These are phyloP conservation scores for Clitopilus passeckerianus DNA, from an alignment of 768 basidiomycete genomes.

Conservation along the genomic window DNA sequence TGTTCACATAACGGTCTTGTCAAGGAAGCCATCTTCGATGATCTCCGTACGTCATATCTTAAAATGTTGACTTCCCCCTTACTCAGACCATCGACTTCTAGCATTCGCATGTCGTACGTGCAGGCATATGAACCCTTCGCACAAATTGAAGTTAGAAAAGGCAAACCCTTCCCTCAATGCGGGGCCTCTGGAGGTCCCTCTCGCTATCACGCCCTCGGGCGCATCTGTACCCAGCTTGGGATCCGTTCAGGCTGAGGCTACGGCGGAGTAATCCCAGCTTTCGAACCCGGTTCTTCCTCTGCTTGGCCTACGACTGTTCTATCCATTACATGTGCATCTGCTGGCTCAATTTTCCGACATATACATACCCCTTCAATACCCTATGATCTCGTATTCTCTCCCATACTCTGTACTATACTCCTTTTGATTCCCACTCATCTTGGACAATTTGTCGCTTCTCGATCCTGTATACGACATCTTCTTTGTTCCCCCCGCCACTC, in stretches of 20 bases:
- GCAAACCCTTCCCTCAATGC: not conserved
- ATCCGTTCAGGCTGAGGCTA: not conserved
- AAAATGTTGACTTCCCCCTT: not conserved
- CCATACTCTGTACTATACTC: not conserved
- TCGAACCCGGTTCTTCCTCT: not conserved
- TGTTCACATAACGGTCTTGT: not conserved
- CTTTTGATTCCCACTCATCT: too few relatives aligned
- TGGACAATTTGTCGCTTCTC: too few relatives aligned
- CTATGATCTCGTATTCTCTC: not conserved
- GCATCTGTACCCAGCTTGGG: not conserved
- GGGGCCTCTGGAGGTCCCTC: too few relatives aligned
- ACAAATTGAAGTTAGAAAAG: not conserved
- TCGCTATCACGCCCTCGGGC: too few relatives aligned
- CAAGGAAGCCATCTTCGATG: not conserved
- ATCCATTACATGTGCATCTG: not conserved
- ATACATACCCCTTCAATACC: not conserved
- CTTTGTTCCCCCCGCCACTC: too few relatives aligned
- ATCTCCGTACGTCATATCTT: not conserved
- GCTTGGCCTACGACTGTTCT: not conserved
- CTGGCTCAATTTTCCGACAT: not conserved
- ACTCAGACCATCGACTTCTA: not conserved
- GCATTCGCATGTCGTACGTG: not conserved
- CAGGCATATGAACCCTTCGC: not conserved
- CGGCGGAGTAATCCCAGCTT: not conserved
- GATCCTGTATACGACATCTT: too few relatives aligned